A percentile compares a stretch with the other conserved stretches of the same genome.
phyloP scores from a whole-genome alignment of 1,284 basidiomycete genomes.

The Ganoderma sinense region DNA sequence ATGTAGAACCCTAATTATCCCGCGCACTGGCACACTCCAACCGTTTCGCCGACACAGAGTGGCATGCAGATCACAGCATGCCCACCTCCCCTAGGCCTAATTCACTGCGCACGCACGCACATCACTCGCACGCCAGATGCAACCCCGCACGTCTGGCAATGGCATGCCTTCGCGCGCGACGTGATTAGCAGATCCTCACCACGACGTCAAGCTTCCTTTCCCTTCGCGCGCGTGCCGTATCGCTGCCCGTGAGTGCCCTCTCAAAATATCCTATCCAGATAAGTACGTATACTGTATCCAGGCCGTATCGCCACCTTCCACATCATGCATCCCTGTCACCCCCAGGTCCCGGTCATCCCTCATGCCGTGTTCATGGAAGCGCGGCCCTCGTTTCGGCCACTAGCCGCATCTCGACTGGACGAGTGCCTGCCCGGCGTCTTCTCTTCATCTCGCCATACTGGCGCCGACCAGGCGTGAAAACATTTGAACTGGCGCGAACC shows the following conservation, averaged over 20 bases:
- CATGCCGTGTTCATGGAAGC: neutral
- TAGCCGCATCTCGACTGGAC: neutral
- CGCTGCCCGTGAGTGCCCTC: neutral
- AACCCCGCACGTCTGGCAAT: neutral
- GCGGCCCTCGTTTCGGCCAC: neutral
- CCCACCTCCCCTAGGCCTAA: conserved; percentile 2
- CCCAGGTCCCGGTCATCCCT: neutral
- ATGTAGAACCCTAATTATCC: conserved; percentile 15
- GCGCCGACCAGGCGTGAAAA: neutral
- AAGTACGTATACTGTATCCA: neutral
- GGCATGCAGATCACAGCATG: conserved; percentile 13
- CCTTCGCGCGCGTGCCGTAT: neutral
- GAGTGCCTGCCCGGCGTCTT: neutral
- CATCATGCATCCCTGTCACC: conserved; percentile 15
- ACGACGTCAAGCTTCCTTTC: conserved; percentile 7
- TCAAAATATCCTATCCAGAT: neutral
- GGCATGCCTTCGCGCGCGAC: neutral
- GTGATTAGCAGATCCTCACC: conserved; percentile 19
- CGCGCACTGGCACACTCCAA: conserved; percentile 13
- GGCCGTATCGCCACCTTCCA: conserved; percentile 12
- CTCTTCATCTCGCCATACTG: neutral
- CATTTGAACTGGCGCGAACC: no score
- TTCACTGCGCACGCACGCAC: conserved; percentile 1
- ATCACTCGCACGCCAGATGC: conserved; percentile 4
- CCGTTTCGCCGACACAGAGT: conserved; percentile 20